Evolutionary conservation across 345 rosid genomes (phyloP).

Genomic region (Moricandia arvensis): DNA sequence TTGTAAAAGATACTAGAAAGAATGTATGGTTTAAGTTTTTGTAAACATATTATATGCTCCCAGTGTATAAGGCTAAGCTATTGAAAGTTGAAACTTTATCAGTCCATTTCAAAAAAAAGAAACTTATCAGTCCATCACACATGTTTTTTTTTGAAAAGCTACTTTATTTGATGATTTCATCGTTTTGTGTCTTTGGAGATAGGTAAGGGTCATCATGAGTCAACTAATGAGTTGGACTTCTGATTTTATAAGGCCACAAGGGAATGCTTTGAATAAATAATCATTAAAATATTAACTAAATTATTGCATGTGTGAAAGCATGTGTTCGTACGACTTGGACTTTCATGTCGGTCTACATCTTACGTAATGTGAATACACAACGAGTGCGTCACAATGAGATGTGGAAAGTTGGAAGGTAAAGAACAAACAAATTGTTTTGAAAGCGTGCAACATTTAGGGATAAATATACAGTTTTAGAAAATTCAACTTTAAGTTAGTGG

Average conservation of each 20-base stretch:
- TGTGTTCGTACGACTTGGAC: slow-evolving; percentile 29
- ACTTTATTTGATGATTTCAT: slow-evolving; percentile 12
- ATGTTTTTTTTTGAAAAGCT: neutral
- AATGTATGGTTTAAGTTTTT: slow-evolving; percentile 1
- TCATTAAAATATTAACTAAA: slow-evolving; percentile 21
- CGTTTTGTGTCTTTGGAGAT: slow-evolving; percentile 23
- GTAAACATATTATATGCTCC: slow-evolving; percentile 8
- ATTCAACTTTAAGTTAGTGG: slow-evolving; percentile 23
- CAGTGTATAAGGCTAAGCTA: neutral
- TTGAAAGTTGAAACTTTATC: neutral
- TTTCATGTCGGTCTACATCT: slow-evolving; percentile 29
- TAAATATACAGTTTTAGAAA: neutral
- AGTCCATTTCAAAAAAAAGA: no score
- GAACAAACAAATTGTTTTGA: neutral
- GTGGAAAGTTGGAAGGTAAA: slow-evolving; percentile 3
- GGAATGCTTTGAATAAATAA: slow-evolving; percentile 9
- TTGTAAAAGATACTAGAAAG: neutral
- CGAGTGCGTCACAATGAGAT: slow-evolving; percentile 23
- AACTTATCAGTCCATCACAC: neutral
- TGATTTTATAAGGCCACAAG: slow-evolving; percentile 28
- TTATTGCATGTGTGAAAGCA: slow-evolving; percentile 27
- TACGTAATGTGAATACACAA: slow-evolving; percentile 15
- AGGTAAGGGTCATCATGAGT: slow-evolving; percentile 8
- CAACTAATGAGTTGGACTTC: slow-evolving; percentile 21
- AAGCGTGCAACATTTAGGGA: slow-evolving; percentile 35